Conservation (phyloP, 2,329 filamentous ascomycete genomes). For the Trichocomaceae sp. region DNA sequence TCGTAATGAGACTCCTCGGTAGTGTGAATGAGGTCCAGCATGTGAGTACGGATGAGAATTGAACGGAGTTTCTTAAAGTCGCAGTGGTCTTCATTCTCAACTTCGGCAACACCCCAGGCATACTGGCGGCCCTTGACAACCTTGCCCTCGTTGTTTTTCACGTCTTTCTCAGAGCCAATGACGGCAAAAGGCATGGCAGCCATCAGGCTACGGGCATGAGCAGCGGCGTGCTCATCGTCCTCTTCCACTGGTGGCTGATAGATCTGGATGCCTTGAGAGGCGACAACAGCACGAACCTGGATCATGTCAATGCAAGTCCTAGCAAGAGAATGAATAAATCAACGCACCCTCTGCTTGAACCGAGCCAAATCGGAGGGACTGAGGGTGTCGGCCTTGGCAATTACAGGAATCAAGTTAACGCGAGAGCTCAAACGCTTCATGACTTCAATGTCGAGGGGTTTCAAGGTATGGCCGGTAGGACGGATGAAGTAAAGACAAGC, state of each 20-base stretch:
- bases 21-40: slow-evolving; percentile 99
- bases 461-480: slow-evolving; percentile 94
- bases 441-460: slow-evolving; percentile 98
- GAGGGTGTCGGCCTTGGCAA: slow-evolving; percentile 97
- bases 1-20: slow-evolving; percentile 99
- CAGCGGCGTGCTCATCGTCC: slow-evolving; percentile 91
- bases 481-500: slow-evolving; percentile 99
- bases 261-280: slow-evolving; percentile 99
- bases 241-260: slow-evolving; percentile 97
- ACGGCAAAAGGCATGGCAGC: slow-evolving; percentile 97
- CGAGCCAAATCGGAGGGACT: slow-evolving; percentile 84
- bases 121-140: slow-evolving; percentile 99
- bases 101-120: slow-evolving; percentile 97
- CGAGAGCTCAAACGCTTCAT: slow-evolving; percentile 99
- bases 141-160: slow-evolving; percentile 90
- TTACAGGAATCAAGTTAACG: slow-evolving; percentile 96
- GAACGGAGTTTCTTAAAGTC: slow-evolving; percentile 99
- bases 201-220: slow-evolving; percentile 91
- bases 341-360: slow-evolving; percentile 83
- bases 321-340: background rate
- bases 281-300: slow-evolving; percentile 88
- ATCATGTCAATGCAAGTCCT: slow-evolving; percentile 20
- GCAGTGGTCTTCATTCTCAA: slow-evolving; percentile 99
- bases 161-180: slow-evolving; percentile 98
- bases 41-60: slow-evolving; percentile 97